Evolutionary conservation across 305 asterid species (phyloP), one percentile per base, ranked within the genome.

Genomic region (Fraxinus nigra): DNA sequence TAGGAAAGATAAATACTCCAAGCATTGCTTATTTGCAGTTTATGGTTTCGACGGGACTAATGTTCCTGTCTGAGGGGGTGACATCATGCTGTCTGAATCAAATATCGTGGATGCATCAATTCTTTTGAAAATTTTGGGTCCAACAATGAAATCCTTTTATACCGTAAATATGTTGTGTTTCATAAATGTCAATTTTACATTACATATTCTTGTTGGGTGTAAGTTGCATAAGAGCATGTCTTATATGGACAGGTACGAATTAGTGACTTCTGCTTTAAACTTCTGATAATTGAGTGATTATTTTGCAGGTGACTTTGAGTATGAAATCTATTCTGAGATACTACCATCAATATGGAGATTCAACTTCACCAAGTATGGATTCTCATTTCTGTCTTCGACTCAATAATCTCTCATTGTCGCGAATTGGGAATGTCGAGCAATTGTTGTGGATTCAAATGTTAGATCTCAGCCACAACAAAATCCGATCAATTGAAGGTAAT

Each of bases 391-490:
- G 89, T 83, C 78, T 93, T 28, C 90, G 91, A 74, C 84, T 96
- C 80, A 91, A 85, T 82, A 87, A 93, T 75, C 92, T 94, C 84
- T 93, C 98, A 24, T 79, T 95, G 63, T 90, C 98, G 43, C 90
- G 92, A 81, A 67, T 94, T 30, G 97, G 95, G 79, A 85, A 89
- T 82, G 72, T 93, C 83, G 98, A 94, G 84, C 86, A 72, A 84
- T 85, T 96, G 82, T 73, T 96, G 87, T 94, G 98, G 98, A 95
- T 96, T 67, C 98, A 93, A 86, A 92, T 96, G 88, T 85, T 96
- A 40, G 99, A 96, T 88, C 97, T 94, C 85, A 91, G 98, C 84
- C 84, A 90, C 89, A 96, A 96, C 87, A 91, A 90, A 86, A 93
- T 96, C 87, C 93, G 84, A 67, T 88, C 98, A 38, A 82, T 93